phyloP scores from a whole-genome alignment of 148 eudicot genomes.

The Gaultheria prostrata region DNA sequence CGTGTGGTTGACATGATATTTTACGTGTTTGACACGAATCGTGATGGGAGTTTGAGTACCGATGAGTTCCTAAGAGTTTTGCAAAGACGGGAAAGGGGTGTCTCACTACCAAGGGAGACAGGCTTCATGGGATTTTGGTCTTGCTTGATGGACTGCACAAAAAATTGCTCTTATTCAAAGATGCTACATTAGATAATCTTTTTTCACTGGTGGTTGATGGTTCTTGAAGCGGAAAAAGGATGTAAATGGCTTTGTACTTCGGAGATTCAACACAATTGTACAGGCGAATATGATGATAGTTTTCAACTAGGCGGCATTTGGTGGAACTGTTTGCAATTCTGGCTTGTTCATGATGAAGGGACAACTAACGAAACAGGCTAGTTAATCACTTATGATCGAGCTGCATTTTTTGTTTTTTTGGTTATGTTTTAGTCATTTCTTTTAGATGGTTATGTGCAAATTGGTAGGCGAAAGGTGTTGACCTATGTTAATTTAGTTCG shows the following conservation, averaged over 20 bases:
- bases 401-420: background rate
- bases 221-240: background rate
- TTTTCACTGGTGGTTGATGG: background rate
- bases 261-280: background rate
- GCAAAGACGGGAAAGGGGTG: conserved; percentile 50
- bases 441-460: background rate
- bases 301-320: background rate
- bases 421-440: background rate
- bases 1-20: conserved; percentile 73
- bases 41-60: conserved; percentile 74
- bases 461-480: background rate
- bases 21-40: conserved; percentile 63
- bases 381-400: conserved; percentile 3
- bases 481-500: background rate
- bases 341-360: background rate
- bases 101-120: conserved; percentile 34
- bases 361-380: background rate
- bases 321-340: background rate
- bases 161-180: conserved; percentile 34
- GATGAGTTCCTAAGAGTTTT: conserved; percentile 81
- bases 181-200: background rate
- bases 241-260: background rate
- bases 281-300: background rate
- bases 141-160: conserved; percentile 69
- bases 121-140: conserved; percentile 48